Percentiles rank a stretch among this genome's conserved stretches.
These are phyloP conservation scores for Chloranthus sessilifolius DNA, from an alignment of 164 flowering plant species.

Conservation along the genomic window DNA sequence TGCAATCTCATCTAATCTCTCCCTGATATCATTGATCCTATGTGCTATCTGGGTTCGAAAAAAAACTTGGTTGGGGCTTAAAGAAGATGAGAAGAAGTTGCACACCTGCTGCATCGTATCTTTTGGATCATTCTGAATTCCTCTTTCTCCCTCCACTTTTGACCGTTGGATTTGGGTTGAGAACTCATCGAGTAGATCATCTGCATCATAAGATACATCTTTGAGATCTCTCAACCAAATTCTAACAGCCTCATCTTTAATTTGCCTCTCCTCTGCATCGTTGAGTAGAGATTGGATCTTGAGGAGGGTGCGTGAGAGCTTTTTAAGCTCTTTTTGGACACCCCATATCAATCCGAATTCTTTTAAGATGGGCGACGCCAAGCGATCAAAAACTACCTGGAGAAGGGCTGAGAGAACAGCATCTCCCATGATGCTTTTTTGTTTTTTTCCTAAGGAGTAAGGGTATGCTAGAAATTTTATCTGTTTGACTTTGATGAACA, in stretches of 20 bases:
- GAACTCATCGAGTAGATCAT: constrained; percentile 14
- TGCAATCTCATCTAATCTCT: constrained; percentile 2
- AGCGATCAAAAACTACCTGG: not conserved
- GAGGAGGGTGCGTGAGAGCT: not conserved
- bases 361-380: constrained; percentile 4
- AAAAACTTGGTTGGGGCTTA: not conserved
- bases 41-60: not conserved
- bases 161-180: not conserved
- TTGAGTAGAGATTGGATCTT: constrained; percentile 4
- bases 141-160: not conserved
- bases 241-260: constrained; percentile 2
- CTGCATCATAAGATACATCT: constrained; percentile 15
- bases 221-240: constrained; percentile 11
- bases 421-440: no score
- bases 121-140: no score
- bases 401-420: not conserved
- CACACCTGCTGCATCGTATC: not conserved
- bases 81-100: not conserved
- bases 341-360: not conserved
- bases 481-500: no score
- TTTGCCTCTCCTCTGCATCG: constrained; percentile 13
- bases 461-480: no score
- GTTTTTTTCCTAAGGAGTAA: no score
- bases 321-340: not conserved
- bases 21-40: constrained; percentile 3